Conservation (phyloP, 768 basidiomycete species). For the Grammothele lineata region DNA sequence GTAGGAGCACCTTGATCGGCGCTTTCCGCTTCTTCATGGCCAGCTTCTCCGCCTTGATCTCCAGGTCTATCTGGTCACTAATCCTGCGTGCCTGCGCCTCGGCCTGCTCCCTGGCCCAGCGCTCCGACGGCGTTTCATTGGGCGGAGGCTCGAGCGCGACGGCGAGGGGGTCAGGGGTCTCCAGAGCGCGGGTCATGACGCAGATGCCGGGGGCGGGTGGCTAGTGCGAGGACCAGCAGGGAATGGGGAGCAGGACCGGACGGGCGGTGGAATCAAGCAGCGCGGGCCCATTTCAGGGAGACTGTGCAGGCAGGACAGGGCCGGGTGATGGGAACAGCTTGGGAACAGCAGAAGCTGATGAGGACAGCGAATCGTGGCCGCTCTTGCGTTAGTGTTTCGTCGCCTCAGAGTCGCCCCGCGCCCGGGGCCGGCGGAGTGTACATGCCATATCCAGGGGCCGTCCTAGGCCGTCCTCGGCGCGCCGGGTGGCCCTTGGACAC, state of each 20-base stretch:
- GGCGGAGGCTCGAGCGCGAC: slow-evolving; percentile 57
- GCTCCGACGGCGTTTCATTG: slow-evolving; percentile 57
- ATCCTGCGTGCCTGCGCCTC: slow-evolving; percentile 63
- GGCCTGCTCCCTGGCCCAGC: slow-evolving; percentile 47
- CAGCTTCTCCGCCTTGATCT: slow-evolving; percentile 56
- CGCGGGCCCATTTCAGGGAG: not conserved
- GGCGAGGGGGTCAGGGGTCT: slow-evolving; percentile 50
- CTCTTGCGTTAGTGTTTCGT: too few relatives aligned
- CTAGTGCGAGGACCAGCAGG: not conserved
- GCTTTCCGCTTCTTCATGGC: slow-evolving; percentile 57
- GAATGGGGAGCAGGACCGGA: not conserved
- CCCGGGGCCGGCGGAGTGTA: too few relatives aligned
- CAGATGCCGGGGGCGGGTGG: not conserved
- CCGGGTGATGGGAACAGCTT: slow-evolving; percentile 15
- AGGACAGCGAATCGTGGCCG: slow-evolving; percentile 10
- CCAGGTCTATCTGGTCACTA: slow-evolving; percentile 75
- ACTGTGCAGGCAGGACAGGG: not conserved
- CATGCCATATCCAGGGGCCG: too few relatives aligned
- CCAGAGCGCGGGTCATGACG: slow-evolving; percentile 13
- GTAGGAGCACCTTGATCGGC: slow-evolving; percentile 69
- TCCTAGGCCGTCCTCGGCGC: too few relatives aligned
- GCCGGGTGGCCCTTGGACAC: too few relatives aligned
- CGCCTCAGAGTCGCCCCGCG: too few relatives aligned
- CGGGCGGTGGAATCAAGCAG: too few relatives aligned
- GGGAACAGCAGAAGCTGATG: slow-evolving; percentile 17